Conservation (phyloP, 208 protist genomes). For the Acanthamoeba sp. region DNA sequence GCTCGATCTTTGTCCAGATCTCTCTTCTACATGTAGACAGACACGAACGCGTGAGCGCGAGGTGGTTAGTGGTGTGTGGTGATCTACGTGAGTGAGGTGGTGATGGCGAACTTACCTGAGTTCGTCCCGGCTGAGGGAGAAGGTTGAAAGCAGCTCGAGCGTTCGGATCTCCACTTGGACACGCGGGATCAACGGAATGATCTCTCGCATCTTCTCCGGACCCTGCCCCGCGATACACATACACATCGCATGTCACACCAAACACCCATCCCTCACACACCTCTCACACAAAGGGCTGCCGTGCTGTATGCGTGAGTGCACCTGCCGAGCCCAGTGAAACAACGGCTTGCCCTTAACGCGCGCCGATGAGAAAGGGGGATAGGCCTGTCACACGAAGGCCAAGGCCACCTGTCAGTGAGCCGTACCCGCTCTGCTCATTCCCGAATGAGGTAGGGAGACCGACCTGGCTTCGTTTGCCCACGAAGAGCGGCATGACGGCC, state of each 20-base stretch:
- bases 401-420: too few relatives aligned
- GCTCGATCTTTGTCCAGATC: not conserved
- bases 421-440: too few relatives aligned
- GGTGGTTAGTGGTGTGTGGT: too few relatives aligned
- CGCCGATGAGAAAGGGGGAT: conserved; percentile 70
- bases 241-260: too few relatives aligned
- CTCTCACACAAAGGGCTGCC: too few relatives aligned
- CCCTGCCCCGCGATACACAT: not conserved
- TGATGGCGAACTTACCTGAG: not conserved
- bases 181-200: not conserved
- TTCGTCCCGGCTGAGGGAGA: not conserved
- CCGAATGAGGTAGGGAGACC: too few relatives aligned
- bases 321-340: conserved; percentile 68
- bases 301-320: not conserved
- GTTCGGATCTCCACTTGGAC: not conserved
- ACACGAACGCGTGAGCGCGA: too few relatives aligned
- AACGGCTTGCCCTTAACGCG: conserved; percentile 73
- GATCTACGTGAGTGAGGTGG: too few relatives aligned
- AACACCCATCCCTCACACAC: too few relatives aligned
- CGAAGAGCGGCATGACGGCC: not conserved
- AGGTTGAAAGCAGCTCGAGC: conserved; percentile 1
- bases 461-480: conserved; percentile 66
- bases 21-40: conserved; percentile 40
- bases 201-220: conserved; percentile 26
- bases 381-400: not conserved